Percentiles rank a stretch among this genome's conserved stretches.
phyloP scores from a whole-genome alignment of 805 yeast genomes.

The Saccharomycopsis capsularis region DNA sequence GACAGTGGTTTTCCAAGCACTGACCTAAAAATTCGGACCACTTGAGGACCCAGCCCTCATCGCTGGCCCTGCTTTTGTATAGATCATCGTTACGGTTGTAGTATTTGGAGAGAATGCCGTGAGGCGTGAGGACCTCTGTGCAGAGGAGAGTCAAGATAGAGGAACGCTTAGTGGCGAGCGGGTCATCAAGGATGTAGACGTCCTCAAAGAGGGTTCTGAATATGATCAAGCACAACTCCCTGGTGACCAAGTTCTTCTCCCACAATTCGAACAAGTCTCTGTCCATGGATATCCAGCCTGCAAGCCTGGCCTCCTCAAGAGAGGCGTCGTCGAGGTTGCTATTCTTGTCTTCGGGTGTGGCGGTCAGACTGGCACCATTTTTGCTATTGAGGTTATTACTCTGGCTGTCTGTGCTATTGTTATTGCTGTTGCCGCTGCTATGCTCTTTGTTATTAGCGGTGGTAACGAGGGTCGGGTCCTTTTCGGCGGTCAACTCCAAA shows the following conservation, averaged over 20 bases:
- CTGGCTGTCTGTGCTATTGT: conserved; percentile 12
- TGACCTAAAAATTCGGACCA: conserved; percentile 57
- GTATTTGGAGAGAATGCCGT: conserved; percentile 48
- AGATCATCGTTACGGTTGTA: conserved; percentile 64
- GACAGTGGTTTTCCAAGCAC: conserved; percentile 29
- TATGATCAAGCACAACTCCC: conserved; percentile 73
- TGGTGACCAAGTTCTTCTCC: conserved; percentile 52
- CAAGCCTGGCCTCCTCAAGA: conserved; percentile 43
- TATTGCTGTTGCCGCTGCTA: conserved; percentile 1
- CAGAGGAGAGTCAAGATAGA: conserved; percentile 74
- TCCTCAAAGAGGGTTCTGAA: conserved; percentile 89
- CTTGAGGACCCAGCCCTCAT: conserved; percentile 79
- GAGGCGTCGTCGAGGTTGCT: conserved; percentile 28
- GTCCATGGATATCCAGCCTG: conserved; percentile 89
- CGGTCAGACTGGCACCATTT: conserved; percentile 23
- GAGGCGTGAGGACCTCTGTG: conserved; percentile 75
- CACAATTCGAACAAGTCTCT: conserved; percentile 65
- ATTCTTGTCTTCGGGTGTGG: conserved; percentile 8
- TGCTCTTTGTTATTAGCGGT: background rate
- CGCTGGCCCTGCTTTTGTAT: conserved; percentile 55
- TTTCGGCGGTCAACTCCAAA: conserved; percentile 29
- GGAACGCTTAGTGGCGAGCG: conserved; percentile 76
- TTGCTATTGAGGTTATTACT: no score
- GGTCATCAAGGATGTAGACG: conserved; percentile 83
- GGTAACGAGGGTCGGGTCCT: conserved; percentile 5